Evolutionary conservation across 202 grass and related monocot genomes (phyloP).

Genomic region (Bolboschoenoplectus hybrid): DNA sequence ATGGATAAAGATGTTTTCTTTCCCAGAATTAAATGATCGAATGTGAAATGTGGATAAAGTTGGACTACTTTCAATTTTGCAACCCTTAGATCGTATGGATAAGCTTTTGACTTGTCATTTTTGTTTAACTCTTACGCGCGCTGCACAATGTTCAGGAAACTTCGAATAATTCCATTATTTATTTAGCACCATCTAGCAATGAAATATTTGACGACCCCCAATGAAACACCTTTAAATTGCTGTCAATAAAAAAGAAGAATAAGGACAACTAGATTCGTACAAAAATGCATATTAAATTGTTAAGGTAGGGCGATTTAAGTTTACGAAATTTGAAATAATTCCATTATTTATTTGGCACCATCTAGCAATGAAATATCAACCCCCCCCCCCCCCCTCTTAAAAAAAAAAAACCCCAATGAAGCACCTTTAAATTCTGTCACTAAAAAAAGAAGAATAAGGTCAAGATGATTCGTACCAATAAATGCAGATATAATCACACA

Average conservation of each 20-base stretch:
- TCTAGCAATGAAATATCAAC: background rate
- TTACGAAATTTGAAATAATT: background rate
- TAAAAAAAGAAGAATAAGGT: background rate
- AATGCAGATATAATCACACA: background rate
- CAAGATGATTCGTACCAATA: background rate
- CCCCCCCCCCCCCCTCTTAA: background rate
- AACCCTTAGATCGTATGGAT: background rate
- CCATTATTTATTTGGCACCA: slow-evolving; percentile 2
- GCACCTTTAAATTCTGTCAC: background rate
- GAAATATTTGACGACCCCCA: background rate
- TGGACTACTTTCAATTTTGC: background rate
- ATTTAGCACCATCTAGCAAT: background rate
- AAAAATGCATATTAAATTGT: background rate
- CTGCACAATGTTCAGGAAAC: background rate
- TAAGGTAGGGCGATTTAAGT: background rate
- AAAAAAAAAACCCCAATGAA: background rate
- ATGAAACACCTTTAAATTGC: background rate
- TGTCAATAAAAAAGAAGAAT: background rate
- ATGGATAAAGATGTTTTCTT: background rate
- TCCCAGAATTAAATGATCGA: background rate
- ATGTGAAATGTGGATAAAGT: background rate
- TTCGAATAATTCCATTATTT: background rate
- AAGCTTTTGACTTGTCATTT: background rate
- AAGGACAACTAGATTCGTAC: background rate
- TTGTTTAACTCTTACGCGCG: background rate